Evolutionary conservation across 2,329 filamentous ascomycete species (phyloP), one percentile per base, ranked within the genome.

Genomic region (Penicillium sp.): DNA sequence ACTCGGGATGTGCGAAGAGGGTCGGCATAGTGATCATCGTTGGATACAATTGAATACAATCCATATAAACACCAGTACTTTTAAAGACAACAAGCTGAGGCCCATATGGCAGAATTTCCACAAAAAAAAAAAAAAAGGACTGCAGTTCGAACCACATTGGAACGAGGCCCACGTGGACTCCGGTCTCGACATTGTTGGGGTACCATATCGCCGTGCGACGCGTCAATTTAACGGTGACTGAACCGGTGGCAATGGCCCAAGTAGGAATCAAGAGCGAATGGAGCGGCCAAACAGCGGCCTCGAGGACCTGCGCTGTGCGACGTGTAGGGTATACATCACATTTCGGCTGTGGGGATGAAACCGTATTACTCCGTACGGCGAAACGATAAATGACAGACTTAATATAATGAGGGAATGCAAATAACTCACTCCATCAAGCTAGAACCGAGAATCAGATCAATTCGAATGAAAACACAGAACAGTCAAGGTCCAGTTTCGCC

Each of bases 271-370:
- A 12, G 13, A 38, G 43, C 32, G 32, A 35, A 32, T 28, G 25
- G 40, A 20, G 24, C 23, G 28, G 38, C 50, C 50, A 50, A 40
- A 46, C 47, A 51, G 42, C 41, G 10, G 7, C n/a, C 23, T 44
- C 20, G 33, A 38, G 47, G 49, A 50, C 50, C 53, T 55, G 54
- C 44, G 46, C 51, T 39, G 51, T 46, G 25, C 48, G 31, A 50
- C 31, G n/a, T 46, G 37, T 52, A 12, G 15, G 18, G 4, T 18
- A 56, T 52, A 50, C 44, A 47, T 56, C 54, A 56, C 49, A 56
- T 52, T 56, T 48, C 20, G 38, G 10, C 1, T 20, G 44, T 49
- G 27, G 37, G 24, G 43, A 18, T 18, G 31, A 44, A 43, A 42
- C 25, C 20, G 49, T 52, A 47, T 49, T 52, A 39, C 42, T n/a